Evolutionary conservation across 2,329 filamentous ascomycete species (phyloP).

Genomic region (Botrytis fragariae): DNA sequence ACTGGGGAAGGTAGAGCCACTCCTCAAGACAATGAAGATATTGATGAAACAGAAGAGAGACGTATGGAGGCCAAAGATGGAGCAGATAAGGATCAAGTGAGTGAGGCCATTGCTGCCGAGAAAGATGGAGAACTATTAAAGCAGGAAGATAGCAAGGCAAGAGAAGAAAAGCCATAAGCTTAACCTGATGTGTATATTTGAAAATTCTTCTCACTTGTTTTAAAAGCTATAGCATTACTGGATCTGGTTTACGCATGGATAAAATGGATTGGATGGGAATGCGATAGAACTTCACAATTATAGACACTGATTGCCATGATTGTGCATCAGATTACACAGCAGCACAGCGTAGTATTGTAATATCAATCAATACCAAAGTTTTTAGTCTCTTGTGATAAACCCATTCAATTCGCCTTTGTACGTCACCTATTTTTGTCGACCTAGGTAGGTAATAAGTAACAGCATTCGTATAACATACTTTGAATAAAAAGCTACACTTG

Average conservation of each 20-base stretch:
- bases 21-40: conserved; percentile 84
- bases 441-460: not conserved
- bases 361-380: not conserved
- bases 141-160: conserved; percentile 41
- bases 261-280: conserved; percentile 23
- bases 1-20: conserved; percentile 70
- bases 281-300: conserved; percentile 14
- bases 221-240: conserved; percentile 28
- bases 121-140: conserved; percentile 48
- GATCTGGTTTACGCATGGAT: conserved; percentile 30
- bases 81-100: conserved; percentile 48
- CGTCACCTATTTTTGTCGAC: too few species aligned
- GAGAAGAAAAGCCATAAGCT: conserved; percentile 25
- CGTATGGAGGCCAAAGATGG: conserved; percentile 49
- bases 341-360: conserved; percentile 6
- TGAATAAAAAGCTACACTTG: not conserved
- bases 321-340: conserved; percentile 5
- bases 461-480: not conserved
- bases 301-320: conserved; percentile 19
- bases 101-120: conserved; percentile 56
- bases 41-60: conserved; percentile 88
- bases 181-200: conserved; percentile 19
- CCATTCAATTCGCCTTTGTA: not conserved
- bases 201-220: conserved; percentile 31
- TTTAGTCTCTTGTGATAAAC: not conserved